Base-by-base conservation (phyloP, 192 early-diverging fungal genomes). In the Podochytrium sp. region DNA sequence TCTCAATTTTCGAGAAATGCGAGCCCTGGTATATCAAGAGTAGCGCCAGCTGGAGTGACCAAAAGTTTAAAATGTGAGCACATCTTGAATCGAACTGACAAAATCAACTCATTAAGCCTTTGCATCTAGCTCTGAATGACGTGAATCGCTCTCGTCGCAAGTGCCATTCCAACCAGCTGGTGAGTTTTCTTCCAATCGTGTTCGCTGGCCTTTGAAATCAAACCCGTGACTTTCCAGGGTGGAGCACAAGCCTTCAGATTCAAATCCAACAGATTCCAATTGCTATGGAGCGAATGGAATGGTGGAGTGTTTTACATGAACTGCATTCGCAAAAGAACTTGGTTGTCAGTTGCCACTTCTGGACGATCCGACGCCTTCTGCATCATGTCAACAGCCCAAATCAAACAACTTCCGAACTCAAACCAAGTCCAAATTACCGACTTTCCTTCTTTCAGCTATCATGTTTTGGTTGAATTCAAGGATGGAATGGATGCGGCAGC, bases 191-290 rank as follows among this genome's bases (percentile, higher is more conserved):
- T n/a, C n/a, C n/a, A n/a, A n/a, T n/a, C n/a, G n/a, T n/a, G n/a
- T n/a, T n/a, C n/a, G n/a, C 0, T 20, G 12, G 12, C 0, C 7
- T 35, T 61, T 38, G 3, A 34, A 23, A 10, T 20, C 23, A 61
- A 20, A 29, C 30, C 10, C 58, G 23, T 34, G 18, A 61, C 30
- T 7, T 7, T 16, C 43, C 43, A 47, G 43, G 12, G 7, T 29
- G 58, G 58, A 16, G 10, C 37, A 12, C 58, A 61, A 25, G 58
- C 37, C 12, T 61, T 61, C 23, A 61, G 37, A 61, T 18, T 61
- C 30, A 61, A 61, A 30, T 35, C 30, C 5, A 16, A 12, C 3
- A 37, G 32, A 23, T 7, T 10, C 7, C 58, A 55, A 55, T 20
- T 38, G 0, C 34, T 61, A 12, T 61, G 58, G 58, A 32, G 37